phyloP scores from a whole-genome alignment of 768 basidiomycete genomes.

The Guyanaporus albipodus region DNA sequence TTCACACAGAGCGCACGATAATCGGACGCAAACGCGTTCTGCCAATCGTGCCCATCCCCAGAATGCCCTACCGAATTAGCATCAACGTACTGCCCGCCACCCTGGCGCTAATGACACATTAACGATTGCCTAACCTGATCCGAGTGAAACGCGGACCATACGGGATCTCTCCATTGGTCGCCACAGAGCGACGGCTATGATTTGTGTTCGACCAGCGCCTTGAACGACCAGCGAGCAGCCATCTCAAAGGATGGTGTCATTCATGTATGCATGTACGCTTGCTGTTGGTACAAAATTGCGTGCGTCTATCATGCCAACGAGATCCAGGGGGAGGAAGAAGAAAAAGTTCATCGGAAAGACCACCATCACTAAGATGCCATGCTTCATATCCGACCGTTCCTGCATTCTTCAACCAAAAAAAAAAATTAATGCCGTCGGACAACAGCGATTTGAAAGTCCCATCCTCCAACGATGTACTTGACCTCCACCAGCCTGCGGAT shows the following conservation, averaged over 20 bases:
- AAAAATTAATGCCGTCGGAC: constrained; percentile 60
- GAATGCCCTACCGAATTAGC: neutral
- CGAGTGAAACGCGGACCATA: too few relatives aligned
- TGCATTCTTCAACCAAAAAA: neutral
- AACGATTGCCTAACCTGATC: too few relatives aligned
- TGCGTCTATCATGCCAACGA: constrained; percentile 8
- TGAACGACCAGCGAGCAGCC: too few relatives aligned
- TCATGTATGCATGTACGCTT: neutral
- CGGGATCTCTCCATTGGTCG: too few relatives aligned
- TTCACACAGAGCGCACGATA: neutral
- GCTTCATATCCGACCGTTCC: neutral
- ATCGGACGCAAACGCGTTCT: neutral
- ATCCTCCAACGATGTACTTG: constrained; percentile 76
- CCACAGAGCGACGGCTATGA: too few relatives aligned
- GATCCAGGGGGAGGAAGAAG: neutral
- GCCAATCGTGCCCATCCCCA: too few relatives aligned
- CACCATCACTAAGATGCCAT: neutral
- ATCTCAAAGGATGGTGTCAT: neutral
- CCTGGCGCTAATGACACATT: too few relatives aligned
- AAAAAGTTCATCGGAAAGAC: neutral
- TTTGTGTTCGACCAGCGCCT: too few relatives aligned
- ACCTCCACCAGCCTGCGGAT: constrained; percentile 77
- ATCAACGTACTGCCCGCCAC: too few relatives aligned
- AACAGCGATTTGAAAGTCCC: constrained; percentile 86
- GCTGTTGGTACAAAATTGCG: constrained; percentile 8